These are phyloP conservation scores for Asterophora lycoperdoides DNA, from an alignment of 768 basidiomycete species.

Conservation along the genomic window DNA sequence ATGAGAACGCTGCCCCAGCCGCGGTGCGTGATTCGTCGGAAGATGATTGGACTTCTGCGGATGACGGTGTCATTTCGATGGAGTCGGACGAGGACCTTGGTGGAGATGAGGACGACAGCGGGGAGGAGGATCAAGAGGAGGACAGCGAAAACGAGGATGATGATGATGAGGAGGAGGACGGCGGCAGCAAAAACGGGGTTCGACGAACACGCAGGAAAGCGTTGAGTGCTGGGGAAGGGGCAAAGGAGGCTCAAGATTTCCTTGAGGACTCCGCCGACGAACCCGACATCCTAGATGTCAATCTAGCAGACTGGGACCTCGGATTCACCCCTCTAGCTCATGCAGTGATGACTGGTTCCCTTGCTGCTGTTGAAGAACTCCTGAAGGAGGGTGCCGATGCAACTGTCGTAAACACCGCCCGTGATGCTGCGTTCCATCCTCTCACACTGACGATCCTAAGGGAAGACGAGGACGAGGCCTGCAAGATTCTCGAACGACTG, in stretches of 20 bases:
- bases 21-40: conserved; percentile 39
- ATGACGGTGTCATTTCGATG: conserved; percentile 23
- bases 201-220: not conserved
- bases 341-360: conserved; percentile 45
- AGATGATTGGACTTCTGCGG: conserved; percentile 48
- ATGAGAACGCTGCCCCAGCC: conserved; percentile 16
- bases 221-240: conserved; percentile 10
- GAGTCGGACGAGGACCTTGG: conserved; percentile 18
- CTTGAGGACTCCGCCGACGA: conserved; percentile 46
- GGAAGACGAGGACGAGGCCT: conserved; percentile 38
- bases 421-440: conserved; percentile 29
- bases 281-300: conserved; percentile 54
- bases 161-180: not conserved
- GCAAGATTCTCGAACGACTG: conserved; percentile 36
- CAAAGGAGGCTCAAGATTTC: conserved; percentile 30
- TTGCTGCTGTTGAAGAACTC: conserved; percentile 41
- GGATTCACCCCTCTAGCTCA: conserved; percentile 48
- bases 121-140: conserved; percentile 10
- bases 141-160: not conserved
- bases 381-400: conserved; percentile 45
- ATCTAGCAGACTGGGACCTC: conserved; percentile 56
- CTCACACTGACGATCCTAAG: conserved; percentile 36
- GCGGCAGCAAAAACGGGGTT: not conserved
- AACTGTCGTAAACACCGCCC: conserved; percentile 23
- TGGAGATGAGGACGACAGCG: conserved; percentile 13